Evolutionary conservation across 2,329 filamentous ascomycete species (phyloP), one percentile per base, ranked within the genome.

Genomic region (Alternaria burnsii): DNA sequence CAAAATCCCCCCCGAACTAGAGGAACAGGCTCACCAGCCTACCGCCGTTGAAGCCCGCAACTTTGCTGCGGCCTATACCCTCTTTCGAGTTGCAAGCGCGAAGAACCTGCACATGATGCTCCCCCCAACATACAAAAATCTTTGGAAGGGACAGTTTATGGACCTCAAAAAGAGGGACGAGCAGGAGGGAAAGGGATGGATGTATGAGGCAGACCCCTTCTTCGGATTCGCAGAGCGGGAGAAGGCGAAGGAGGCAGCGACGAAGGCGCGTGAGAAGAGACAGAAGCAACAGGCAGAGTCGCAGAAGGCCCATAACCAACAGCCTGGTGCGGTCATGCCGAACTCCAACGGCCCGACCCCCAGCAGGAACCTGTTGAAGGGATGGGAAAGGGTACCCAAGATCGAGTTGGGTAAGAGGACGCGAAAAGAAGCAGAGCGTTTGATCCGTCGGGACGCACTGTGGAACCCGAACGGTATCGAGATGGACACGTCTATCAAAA

Each of bases 141-240:
- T 97, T 42, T 99, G 95, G 95, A 97, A 96, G 76, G 87, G 87
- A 6, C 89, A 94, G 59, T 97, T 99, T 68, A 87, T 91, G 63
- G 86, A 88, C 4, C 82, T 98, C 65, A 98, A 97, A 80, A 88
- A 87, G 65, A 86, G 89, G 68, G 94, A 97, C 71, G 83, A 92
- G 50, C 91, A 89, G 73, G 89, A 92, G 42, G 93, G 86, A 7
- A 87, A 87, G 65, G 90, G 83, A 0, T 97, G 94, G 91, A 89
- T 97, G 87, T 99, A 98, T 77, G 94, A 97, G 70, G 93, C 93
- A 11, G 95, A 99, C 72, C 95, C 95, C 0, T 99, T 99, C 81
- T 86, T 89, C 61, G 89, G 92, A 1, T 85, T 91, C 65, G 86
- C 89, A 67, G 92, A 96, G 78, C 85, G 91, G 53, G 91, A 97